Conservation (phyloP, 768 basidiomycete genomes). For the Mrakia blollopis region DNA sequence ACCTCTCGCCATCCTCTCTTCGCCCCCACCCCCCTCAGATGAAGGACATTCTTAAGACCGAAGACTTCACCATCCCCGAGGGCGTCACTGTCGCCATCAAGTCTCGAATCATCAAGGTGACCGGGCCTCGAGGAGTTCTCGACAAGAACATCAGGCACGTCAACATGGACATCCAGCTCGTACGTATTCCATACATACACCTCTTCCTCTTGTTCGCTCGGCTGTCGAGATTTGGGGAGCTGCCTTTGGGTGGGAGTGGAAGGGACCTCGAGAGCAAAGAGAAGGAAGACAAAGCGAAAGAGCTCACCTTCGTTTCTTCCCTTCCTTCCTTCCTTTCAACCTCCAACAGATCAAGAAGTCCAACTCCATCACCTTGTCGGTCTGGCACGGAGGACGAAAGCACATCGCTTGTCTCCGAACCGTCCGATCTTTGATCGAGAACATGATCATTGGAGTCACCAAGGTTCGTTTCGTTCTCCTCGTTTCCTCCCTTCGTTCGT, state of each 20-base stretch:
- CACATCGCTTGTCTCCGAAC: constrained; percentile 98
- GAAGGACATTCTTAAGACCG: constrained; percentile 36
- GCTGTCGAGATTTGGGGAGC: neutral
- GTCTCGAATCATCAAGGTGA: constrained; percentile 83
- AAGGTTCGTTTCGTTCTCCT: constrained; percentile 58
- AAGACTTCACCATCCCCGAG: constrained; percentile 48
- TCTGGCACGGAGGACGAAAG: constrained; percentile 98
- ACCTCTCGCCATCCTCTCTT: neutral
- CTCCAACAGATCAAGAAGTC: constrained; percentile 49
- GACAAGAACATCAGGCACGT: constrained; percentile 81
- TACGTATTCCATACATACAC: too few relatives aligned
- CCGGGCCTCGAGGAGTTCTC: constrained; percentile 86
- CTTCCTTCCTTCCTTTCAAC: neutral
- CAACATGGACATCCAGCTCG: constrained; percentile 83
- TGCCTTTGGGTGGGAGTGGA: neutral
- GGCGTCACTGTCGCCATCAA: constrained; percentile 81
- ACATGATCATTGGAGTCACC: constrained; percentile 97
- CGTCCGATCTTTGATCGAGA: constrained; percentile 87
- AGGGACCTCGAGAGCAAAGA: neutral
- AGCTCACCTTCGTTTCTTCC: constrained; percentile 10
- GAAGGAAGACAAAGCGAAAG: too few relatives aligned
- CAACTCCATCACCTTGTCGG: constrained; percentile 74
- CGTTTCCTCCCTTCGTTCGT: too few relatives aligned
- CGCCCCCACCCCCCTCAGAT: constrained; percentile 2
- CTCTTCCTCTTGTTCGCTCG: neutral